Evolutionary conservation across 1,139 yeast species (phyloP), one percentile per base, ranked within the genome.

Genomic region (Scheffersomyces parashehatae): DNA sequence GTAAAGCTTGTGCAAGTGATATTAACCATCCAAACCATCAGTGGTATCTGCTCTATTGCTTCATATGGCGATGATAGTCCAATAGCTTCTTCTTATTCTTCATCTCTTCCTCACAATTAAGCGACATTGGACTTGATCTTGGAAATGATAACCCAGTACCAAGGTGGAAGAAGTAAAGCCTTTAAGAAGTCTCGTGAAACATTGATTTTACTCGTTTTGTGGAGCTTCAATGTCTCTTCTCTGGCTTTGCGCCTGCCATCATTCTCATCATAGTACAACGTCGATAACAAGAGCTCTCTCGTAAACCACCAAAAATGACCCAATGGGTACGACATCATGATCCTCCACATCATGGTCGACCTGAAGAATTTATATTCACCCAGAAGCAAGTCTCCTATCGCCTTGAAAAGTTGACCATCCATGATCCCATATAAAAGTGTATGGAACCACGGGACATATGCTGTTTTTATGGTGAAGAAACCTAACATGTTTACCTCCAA

Each of bases 261-360:
- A 38, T 60, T 49, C 3, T 31, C 13, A 40, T 65, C 69, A 39
- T 46, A 46, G 45, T 64, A 62, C 14, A 62, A 38, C 4, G 44
- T 42, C 3, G 47, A 36, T 20, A 67, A 49, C 12, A 64, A 46
- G 29, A 62, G 58, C 14, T 59, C 62, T 20, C 67, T 53, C 3
- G 53, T 29, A 40, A 56, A 68, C 77, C 77, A 73, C 76, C 75
- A 72, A 26, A 63, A 44, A 46, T 73, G 77, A 3, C 70, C 73
- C 31, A 68, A 43, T 0, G 48, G 45, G 36, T 54, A 55, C 32
- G 60, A 53, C 10, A 67, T 42, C 5, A 58, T 28, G n/a, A 54
- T 50, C 41, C 47, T 51, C 63, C 62, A 63, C 7, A 55, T 43
- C 9, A 46, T 42, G 9, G 47, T 47, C 30, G 24, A 44, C 39